Evolutionary conservation across 1,139 yeast genomes (phyloP).

Genomic region (Candida sp.): DNA sequence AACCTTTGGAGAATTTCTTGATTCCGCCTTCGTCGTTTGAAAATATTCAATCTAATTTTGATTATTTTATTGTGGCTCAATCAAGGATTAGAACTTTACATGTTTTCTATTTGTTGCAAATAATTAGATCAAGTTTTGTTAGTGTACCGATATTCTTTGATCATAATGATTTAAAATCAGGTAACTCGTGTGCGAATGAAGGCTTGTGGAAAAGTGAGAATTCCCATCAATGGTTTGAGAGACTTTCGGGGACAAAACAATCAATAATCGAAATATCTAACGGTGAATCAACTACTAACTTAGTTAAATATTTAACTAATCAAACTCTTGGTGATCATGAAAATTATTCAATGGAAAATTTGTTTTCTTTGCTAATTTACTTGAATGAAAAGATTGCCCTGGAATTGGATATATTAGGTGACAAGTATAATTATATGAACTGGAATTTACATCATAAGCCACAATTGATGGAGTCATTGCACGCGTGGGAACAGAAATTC

Average conservation of each 20-base stretch:
- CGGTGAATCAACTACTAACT: constrained; percentile 48
- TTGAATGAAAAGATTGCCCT: constrained; percentile 67
- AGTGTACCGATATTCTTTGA: constrained; percentile 54
- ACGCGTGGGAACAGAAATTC: constrained; percentile 64
- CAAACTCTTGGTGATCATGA: constrained; percentile 32
- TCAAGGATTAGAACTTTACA: constrained; percentile 85
- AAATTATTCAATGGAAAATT: constrained; percentile 50
- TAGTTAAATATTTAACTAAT: constrained; percentile 44
- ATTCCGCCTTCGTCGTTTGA: constrained; percentile 49
- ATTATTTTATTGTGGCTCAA: constrained; percentile 77
- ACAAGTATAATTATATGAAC: constrained; percentile 24
- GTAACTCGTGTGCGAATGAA: constrained; percentile 70
- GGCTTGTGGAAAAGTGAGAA: constrained; percentile 64
- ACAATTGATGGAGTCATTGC: constrained; percentile 48
- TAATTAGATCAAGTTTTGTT: constrained; percentile 63
- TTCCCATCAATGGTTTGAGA: constrained; percentile 54
- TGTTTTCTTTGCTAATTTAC: constrained; percentile 65
- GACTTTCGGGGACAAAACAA: constrained; percentile 9
- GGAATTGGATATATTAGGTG: constrained; percentile 33
- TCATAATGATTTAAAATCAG: constrained; percentile 67
- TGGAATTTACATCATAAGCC: constrained; percentile 68
- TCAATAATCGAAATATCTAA: constrained; percentile 52
- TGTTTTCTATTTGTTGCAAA: constrained; percentile 69
- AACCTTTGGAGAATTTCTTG: constrained; percentile 61
- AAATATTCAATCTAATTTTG: constrained; percentile 46